Base-by-base conservation (phyloP, 2,329 filamentous ascomycete species). In the Claviceps sp. region DNA sequence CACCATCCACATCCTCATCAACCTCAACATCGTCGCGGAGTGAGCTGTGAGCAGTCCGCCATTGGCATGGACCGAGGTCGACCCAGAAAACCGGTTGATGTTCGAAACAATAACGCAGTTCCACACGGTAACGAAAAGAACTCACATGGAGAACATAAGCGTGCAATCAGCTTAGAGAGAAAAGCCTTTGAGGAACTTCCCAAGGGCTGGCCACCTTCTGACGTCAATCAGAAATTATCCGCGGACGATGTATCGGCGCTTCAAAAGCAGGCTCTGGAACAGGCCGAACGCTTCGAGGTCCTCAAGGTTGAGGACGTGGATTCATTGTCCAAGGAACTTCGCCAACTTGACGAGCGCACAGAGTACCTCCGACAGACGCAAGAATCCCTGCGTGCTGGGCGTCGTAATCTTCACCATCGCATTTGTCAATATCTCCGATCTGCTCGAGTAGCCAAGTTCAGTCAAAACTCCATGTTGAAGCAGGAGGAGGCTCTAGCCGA, bases 401-500 rank as follows among this genome's bases (percentile, higher is more conserved):
- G 87, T 30, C 84, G 85, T 57, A 88, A 86, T 62, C 76, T 90
- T 4, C 87, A 90, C 61, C 77, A 78, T 7, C 79, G 87, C 45
- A 88, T 90, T 68, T 87, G 87, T 66, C 81, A 84, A 51, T 88
- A 88, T 60, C 76, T 90, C 9, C 82, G 84, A 49, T 84, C 82
- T 18, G 81, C 84, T 8, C 79, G 84, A 36, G 77, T 79, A 5
- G 79, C 83, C 52, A 83, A 79, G 57, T 88, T 89, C 64, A 87
- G 81, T 57, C 77, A 82, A 56, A 85, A 89, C 55, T 82, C 81
- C 20, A 79, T 91, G 64, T 73, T 90, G 43, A 87, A 85, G 69
- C 86, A 90, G 63, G 86, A 90, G 65, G 86, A 90, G 66, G 84
- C 85, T 1, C 73, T 91, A 11, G 79, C 82, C 1, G 86, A 89